These are phyloP conservation scores for Agapanthus africanus DNA, from an alignment of 106 monocot species.

Conservation along the genomic window DNA sequence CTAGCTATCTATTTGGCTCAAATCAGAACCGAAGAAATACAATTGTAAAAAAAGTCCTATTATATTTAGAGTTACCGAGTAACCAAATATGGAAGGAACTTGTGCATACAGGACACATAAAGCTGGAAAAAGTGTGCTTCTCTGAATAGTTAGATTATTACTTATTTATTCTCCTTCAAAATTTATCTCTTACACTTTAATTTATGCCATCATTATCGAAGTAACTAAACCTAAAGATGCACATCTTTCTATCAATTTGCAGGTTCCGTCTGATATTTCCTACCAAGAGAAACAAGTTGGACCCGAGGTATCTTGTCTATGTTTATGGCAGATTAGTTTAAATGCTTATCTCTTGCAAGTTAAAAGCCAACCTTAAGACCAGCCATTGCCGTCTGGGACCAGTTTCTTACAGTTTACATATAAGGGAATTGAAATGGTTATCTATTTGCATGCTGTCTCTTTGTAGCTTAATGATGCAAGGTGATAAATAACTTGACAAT, in stretches of 20 bases:
- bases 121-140: neutral
- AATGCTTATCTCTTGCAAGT: neutral
- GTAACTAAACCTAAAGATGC: neutral
- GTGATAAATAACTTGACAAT: neutral
- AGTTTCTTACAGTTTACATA: neutral
- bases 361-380: neutral
- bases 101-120: neutral
- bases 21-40: neutral
- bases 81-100: neutral
- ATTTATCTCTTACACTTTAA: neutral
- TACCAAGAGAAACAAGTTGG: slow-evolving; percentile 15
- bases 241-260: slow-evolving; percentile 3
- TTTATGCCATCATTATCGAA: neutral
- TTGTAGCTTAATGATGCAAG: neutral
- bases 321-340: neutral
- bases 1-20: neutral
- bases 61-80: neutral
- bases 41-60: neutral
- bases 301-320: slow-evolving; percentile 34
- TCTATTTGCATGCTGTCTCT: neutral
- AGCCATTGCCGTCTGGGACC: neutral
- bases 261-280: slow-evolving; percentile 64
- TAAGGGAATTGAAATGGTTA: neutral
- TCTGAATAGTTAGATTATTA: too few relatives aligned
- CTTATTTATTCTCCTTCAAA: neutral